A percentile compares a stretch with the other conserved stretches of the same genome.
phyloP scores from a whole-genome alignment of 805 yeast species.

The Wickerhamiella nectarea region DNA sequence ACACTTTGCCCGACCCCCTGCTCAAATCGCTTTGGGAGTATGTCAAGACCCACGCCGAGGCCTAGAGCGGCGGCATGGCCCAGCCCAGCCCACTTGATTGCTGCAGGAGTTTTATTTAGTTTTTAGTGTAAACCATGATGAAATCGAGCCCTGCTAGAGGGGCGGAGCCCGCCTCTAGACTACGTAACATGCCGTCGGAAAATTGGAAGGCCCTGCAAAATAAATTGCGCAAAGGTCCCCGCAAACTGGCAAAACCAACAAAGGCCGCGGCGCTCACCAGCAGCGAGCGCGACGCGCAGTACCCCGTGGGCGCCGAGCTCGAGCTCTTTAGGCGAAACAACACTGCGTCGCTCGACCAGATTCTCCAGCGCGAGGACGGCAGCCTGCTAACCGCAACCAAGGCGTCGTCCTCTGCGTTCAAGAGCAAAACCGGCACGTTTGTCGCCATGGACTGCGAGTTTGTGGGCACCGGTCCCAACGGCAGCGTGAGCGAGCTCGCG shows the following conservation, averaged over 20 bases:
- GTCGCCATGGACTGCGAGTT: slow-evolving; percentile 87
- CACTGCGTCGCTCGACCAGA: not conserved
- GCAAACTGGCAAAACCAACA: not conserved
- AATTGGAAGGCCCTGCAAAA: slow-evolving; percentile 1
- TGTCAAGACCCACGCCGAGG: slow-evolving; percentile 50
- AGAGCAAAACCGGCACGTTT: slow-evolving; percentile 45
- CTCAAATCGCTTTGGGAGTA: slow-evolving; percentile 90
- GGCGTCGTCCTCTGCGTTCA: not conserved
- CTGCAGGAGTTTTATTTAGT: too few relatives aligned
- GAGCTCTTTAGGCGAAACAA: not conserved
- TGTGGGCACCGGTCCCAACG: slow-evolving; percentile 77
- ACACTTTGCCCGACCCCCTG: slow-evolving; percentile 80
- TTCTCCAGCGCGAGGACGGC: not conserved
- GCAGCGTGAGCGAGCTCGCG: slow-evolving; percentile 54
- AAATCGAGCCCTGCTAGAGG: too few relatives aligned
- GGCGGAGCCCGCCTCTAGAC: too few relatives aligned
- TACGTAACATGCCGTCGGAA: not conserved
- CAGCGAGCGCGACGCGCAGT: not conserved
- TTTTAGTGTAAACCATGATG: too few relatives aligned
- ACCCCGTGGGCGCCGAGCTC: not conserved
- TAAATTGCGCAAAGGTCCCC: not conserved
- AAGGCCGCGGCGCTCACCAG: not conserved
- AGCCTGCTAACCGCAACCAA: not conserved
- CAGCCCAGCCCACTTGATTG: too few relatives aligned
- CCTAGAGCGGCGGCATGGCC: not conserved